These are phyloP conservation scores for Alternaria brassicicola DNA, from an alignment of 2,329 filamentous ascomycete species.

Conservation along the genomic window DNA sequence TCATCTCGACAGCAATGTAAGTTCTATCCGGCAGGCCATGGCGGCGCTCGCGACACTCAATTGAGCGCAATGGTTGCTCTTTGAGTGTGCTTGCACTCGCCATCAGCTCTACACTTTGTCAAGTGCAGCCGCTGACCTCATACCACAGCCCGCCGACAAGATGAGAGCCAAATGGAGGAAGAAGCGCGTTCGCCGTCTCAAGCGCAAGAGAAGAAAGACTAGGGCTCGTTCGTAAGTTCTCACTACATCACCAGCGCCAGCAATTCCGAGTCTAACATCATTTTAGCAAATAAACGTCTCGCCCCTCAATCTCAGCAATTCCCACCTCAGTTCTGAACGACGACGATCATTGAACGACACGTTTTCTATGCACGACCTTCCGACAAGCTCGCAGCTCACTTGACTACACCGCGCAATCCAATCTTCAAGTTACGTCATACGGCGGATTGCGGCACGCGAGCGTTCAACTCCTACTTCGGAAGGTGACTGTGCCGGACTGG, in stretches of 20 bases:
- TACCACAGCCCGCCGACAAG: constrained; percentile 52
- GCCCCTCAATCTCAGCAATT: constrained; percentile 49
- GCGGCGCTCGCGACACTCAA: constrained; percentile 24
- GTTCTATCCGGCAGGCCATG: constrained; percentile 23
- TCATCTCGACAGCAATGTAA: constrained; percentile 54
- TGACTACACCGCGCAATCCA: constrained; percentile 22
- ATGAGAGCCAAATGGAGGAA: constrained; percentile 99
- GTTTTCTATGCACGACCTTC: constrained; percentile 34
- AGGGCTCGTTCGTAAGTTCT: constrained; percentile 87
- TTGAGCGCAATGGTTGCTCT: constrained; percentile 26
- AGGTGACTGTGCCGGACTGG: constrained; percentile 36
- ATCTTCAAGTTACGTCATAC: constrained; percentile 32
- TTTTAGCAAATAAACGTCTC: constrained; percentile 58
- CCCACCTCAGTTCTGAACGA: constrained; percentile 40
- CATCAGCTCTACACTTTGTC: constrained; percentile 15
- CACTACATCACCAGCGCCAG: neutral
- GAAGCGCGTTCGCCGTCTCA: constrained; percentile 98
- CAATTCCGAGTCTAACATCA: constrained; percentile 15
- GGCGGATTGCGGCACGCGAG: constrained; percentile 35
- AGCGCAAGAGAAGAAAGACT: constrained; percentile 99
- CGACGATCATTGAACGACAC: constrained; percentile 36
- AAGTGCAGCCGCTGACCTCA: constrained; percentile 37
- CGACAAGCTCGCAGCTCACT: constrained; percentile 28
- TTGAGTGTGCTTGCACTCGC: constrained; percentile 8
- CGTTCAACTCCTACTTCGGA: constrained; percentile 27